Percentiles rank a stretch among this genome's conserved stretches.
These are phyloP conservation scores for Pseudocercospora pini-densiflorae DNA, from an alignment of 2,329 filamentous ascomycete genomes.

Conservation along the genomic window DNA sequence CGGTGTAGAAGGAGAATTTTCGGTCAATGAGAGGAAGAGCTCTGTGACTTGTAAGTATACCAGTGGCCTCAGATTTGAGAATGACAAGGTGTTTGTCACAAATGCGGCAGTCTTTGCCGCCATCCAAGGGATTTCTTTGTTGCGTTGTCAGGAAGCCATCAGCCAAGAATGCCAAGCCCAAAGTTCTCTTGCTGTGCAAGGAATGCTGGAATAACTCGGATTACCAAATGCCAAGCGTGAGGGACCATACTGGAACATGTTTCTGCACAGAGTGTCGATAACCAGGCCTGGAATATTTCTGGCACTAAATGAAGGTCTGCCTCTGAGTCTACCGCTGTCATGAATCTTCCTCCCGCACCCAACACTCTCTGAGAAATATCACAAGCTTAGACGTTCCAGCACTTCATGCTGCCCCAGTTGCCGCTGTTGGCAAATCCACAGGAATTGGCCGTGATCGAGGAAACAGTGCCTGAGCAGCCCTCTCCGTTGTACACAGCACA, in stretches of 20 bases:
- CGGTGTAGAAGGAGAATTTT: not conserved
- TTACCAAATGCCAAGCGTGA: not conserved
- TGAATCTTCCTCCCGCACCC: not conserved
- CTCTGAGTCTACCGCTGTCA: not conserved
- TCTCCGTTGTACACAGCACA: not conserved
- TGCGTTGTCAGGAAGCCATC: not conserved
- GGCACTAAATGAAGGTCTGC: not conserved
- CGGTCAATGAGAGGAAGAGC: not conserved
- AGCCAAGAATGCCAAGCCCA: slow-evolving; percentile 3
- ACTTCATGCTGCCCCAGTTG: not conserved
- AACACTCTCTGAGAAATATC: not conserved
- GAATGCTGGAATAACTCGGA: not conserved
- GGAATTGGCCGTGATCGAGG: not conserved
- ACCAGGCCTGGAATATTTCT: not conserved
- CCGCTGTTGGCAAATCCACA: not conserved
- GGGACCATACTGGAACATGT: not conserved
- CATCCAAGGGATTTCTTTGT: not conserved
- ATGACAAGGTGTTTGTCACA: not conserved
- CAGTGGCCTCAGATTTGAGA: not conserved
- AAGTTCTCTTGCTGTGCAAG: not conserved
- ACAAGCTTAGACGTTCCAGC: not conserved
- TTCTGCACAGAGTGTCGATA: not conserved
- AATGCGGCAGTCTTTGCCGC: not conserved
- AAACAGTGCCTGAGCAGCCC: not conserved
- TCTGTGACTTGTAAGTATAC: not conserved